Percentiles rank a stretch among this genome's conserved stretches.
Conservation (phyloP, 2,329 filamentous ascomycete species). For the Exophiala mesophila region DNA sequence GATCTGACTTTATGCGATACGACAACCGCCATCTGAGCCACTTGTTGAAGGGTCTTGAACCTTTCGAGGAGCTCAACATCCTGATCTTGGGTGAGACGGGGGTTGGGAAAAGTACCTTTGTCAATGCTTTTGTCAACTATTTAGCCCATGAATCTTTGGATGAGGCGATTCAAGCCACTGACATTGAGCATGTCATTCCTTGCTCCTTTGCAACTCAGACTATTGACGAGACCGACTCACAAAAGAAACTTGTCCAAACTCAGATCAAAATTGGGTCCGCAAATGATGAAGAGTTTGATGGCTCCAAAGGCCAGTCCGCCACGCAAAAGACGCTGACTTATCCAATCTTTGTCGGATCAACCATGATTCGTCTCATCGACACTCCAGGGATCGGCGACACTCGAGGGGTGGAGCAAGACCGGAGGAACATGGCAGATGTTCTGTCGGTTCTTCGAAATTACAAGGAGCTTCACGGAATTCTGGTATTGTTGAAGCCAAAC, state of each 20-base stretch:
- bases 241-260: constrained; percentile 27
- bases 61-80: constrained; percentile 37
- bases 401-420: constrained; percentile 35
- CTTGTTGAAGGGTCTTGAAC: constrained; percentile 26
- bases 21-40: constrained; percentile 18
- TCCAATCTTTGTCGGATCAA: constrained; percentile 28
- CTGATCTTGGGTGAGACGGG: constrained; percentile 47
- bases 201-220: constrained; percentile 37
- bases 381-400: constrained; percentile 43
- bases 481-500: constrained; percentile 43
- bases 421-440: constrained; percentile 39
- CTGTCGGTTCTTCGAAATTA: constrained; percentile 33
- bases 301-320: constrained; percentile 33
- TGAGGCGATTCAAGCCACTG: constrained; percentile 32
- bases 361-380: constrained; percentile 37
- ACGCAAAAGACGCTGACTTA: constrained; percentile 37
- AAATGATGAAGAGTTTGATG: constrained; percentile 32
- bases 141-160: constrained; percentile 35
- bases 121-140: constrained; percentile 48
- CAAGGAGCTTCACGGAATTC: constrained; percentile 37
- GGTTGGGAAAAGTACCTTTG: constrained; percentile 47
- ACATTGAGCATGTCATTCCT: constrained; percentile 37
- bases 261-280: constrained; percentile 31
- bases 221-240: constrained; percentile 27
- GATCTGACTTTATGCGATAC: constrained; percentile 22